Base-by-base conservation (phyloP, 345 rosid species). In the Salix brachista region DNA sequence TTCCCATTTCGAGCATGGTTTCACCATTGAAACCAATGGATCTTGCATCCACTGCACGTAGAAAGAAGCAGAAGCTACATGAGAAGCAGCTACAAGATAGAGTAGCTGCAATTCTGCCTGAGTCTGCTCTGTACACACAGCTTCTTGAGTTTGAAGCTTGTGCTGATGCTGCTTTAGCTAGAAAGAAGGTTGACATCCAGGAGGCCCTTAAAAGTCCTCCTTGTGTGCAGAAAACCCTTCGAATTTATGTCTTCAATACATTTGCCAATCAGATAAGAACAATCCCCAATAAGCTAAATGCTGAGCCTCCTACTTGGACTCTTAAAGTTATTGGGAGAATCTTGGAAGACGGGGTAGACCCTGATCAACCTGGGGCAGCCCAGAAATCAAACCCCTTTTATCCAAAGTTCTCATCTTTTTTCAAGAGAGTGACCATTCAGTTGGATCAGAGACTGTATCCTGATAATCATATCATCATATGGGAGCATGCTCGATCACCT, bases 121-220 rank as follows among this genome's bases (percentile, higher is more conserved):
- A 96, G 83, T 96, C 99, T 62, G 96, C 96, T 69, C 78, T 96
- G 75, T 96, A 96, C 79, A 96, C 99, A 8, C 99, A 96, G 85
- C 97, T 96, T 77, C 94, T 96, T 60, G 99, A 96, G 86, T 96
- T 93, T 72, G 99, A 96, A 86, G 76, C 95, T 72, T 91, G 96
- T 19, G 96, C 92, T 8, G 98, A 96, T 89, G 88, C 97, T 80
- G 99, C 98, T 44, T 85, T 96, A 60, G 76, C 87, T 34, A 89
- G 97, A 79, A 93, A 96, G 91, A 96, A 92, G 83, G 90, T 91
- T 65, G 99, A 96, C 81, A 96, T 96, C 73, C 99, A 96, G 83
- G 99, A 93, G 74, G 94, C 99, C 10, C 91, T 96, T 71, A 96
- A 93, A 85, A 93, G 81, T 65, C 99, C 99, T 79, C 98, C 98